Base-by-base conservation (phyloP, 345 rosid genomes). In the Euphorbia tirucalli region DNA sequence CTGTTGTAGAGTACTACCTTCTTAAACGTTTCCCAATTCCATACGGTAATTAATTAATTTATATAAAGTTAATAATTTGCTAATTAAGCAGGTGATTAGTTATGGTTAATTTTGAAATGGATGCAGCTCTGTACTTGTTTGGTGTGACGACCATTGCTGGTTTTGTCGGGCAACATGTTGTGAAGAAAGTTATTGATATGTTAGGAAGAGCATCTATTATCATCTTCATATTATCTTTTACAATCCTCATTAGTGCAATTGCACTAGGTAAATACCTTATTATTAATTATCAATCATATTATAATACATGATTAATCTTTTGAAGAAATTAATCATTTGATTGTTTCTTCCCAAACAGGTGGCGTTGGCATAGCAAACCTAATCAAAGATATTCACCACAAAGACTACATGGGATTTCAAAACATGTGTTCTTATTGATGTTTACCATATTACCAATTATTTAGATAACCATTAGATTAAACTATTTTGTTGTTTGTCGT, bases 21-120 rank as follows among this genome's bases (percentile, higher is more conserved):
- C 82, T 91, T n/a, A 88, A 87, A 73, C 92, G 93, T 54, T 92
- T 92, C 73, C 96, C 96, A 2, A 84, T 92, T 61, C 93, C 97
- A 24, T 92, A 85, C 15, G 93, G 96, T 88, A 46, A 46, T 46
- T 46, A 37, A 35, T 62, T 25, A 13, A 8, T 62, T 4, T 24
- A 11, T 8, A 9, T 30, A 15, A 27, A 54, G 7, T 56, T 24
- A 52, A 32, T 25, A 65, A 44, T 11, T 11, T 1, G 39, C 18
- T 31, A 9, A 46, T 46, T 46, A 46, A 46, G 19, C 18, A 46
- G 16, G 14, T 46, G 11, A 46, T 46, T 46, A 46, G 11, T 46
- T 11, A 46, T 13, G 52, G 14, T 46, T 46, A 46, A 13, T 46
- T 46, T 0, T 46, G 49, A 44, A 44, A 44, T 46, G 52, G 52